Percentiles rank a stretch among this genome's conserved stretches.
phyloP scores from a whole-genome alignment of 257 asterid genomes.

The Solanum etuberosum region DNA sequence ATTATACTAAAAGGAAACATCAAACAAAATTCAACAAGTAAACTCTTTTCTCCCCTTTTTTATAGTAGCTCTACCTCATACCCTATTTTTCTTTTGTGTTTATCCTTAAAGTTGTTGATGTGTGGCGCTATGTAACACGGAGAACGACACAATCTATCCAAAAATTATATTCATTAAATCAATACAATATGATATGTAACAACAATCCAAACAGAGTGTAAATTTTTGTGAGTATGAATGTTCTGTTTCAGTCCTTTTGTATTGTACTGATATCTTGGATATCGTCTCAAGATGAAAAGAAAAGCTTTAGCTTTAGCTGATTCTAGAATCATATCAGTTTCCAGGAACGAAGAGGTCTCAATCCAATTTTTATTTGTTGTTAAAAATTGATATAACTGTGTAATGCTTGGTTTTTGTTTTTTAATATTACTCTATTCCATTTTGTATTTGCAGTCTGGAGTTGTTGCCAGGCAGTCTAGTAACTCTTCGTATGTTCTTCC shows the following conservation, averaged over 20 bases:
- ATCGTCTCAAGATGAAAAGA: neutral
- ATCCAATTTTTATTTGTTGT: neutral
- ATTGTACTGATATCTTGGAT: neutral
- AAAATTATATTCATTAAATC: too few species aligned
- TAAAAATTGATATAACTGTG: neutral
- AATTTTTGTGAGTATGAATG: conserved; percentile 4
- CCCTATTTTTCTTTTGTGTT: too few species aligned
- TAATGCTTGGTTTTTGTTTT: neutral
- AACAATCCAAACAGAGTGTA: too few species aligned
- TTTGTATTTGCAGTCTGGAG: conserved; percentile 32
- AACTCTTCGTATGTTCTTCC: neutral
- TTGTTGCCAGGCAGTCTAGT: conserved; percentile 28
- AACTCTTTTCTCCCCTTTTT: neutral
- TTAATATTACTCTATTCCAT: neutral
- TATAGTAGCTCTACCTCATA: neutral
- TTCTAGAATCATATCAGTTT: neutral
- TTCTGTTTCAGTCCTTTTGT: neutral
- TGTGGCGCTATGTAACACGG: too few species aligned
- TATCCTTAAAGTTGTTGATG: too few species aligned
- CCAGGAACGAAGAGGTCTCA: neutral
- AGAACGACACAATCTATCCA: too few species aligned
- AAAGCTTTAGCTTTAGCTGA: neutral
- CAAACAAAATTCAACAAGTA: neutral
- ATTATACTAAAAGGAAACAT: neutral
- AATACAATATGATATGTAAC: too few species aligned